Base-by-base conservation (phyloP, 352 stramenopile species). In the Pythium phragmitis region DNA sequence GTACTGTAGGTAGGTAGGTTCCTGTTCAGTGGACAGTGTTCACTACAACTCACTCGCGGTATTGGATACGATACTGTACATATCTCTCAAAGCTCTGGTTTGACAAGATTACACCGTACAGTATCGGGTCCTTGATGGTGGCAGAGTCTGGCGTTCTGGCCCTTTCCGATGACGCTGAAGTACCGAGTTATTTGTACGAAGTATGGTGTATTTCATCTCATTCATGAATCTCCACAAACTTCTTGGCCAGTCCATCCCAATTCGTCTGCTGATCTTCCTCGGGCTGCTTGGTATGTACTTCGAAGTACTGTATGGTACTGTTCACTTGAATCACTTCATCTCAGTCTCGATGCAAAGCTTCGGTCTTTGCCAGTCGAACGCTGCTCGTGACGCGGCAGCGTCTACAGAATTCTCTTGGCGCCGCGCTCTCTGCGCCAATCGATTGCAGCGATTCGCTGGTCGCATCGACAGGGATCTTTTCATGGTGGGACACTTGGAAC, bases 401-500 rank as follows among this genome's bases (percentile, higher is more conserved):
- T 55, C 26, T 23, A 21, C 48, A 5, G 3, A 6, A 41, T 39
- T 39, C 34, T 39, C 34, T 39, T 39, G 34, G 34, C 43, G 19
- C 14, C 43, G 43, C 7, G 14, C 19, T 4, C 42, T 26, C 42
- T 49, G 3, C 16, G 42, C 42, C 42, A 49, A 26, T 49, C 42
- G 19, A 26, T 7, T 26, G 43, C 7, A 1, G 43, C 48, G 43
- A 39, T 28, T 55, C 28, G 30, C 30, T 42, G 48, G 17, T 39
- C 30, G 26, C 6, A 14, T 55, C 14, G 48, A 49, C 4, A 21
- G 48, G 13, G 17, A 13, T 50, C 45, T 50, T n/a, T 3, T 7
- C 17, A 8, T 50, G 45, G 16, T 57, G 50, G 50, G 19, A 43
- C 49, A 56, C 36, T 30, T 43, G 48, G 48, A 43, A 5, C 48